These are phyloP conservation scores for Fusarium xyrophilum DNA, from an alignment of 2,329 filamentous ascomycete genomes.

Conservation along the genomic window DNA sequence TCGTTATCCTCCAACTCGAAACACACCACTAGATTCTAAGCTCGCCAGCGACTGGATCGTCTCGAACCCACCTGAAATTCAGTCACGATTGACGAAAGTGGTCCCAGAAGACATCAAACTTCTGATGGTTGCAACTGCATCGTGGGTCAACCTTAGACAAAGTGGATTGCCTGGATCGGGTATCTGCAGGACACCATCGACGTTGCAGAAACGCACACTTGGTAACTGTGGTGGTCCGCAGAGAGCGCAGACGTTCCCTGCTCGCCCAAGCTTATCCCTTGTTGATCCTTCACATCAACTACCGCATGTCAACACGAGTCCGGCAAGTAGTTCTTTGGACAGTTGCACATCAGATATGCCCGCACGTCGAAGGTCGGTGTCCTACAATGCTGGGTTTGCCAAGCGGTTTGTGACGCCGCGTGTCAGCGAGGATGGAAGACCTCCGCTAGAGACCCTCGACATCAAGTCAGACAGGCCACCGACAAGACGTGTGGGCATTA, in stretches of 20 bases:
- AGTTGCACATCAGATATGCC: conserved; percentile 28
- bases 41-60: conserved; percentile 33
- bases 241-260: conserved; percentile 33
- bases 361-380: conserved; percentile 37
- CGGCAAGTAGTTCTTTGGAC: conserved; percentile 28
- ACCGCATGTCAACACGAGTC: conserved; percentile 29
- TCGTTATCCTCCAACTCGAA: conserved; percentile 56
- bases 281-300: conserved; percentile 16
- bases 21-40: conserved; percentile 39
- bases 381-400: conserved; percentile 37
- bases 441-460: conserved; percentile 31
- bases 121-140: conserved; percentile 50
- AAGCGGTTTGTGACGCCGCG: conserved; percentile 37
- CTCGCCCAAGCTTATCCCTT: conserved; percentile 27
- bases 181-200: conserved; percentile 41
- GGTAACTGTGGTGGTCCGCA: conserved; percentile 29
- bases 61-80: conserved; percentile 29
- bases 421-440: conserved; percentile 38
- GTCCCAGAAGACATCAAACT: conserved; percentile 47
- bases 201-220: conserved; percentile 38
- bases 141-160: conserved; percentile 49
- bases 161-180: conserved; percentile 47
- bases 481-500: conserved; percentile 41
- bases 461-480: conserved; percentile 33
- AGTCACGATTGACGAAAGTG: conserved; percentile 42